phyloP scores from a whole-genome alignment of 306 rosid species.

The Gastrolobium villosum region DNA sequence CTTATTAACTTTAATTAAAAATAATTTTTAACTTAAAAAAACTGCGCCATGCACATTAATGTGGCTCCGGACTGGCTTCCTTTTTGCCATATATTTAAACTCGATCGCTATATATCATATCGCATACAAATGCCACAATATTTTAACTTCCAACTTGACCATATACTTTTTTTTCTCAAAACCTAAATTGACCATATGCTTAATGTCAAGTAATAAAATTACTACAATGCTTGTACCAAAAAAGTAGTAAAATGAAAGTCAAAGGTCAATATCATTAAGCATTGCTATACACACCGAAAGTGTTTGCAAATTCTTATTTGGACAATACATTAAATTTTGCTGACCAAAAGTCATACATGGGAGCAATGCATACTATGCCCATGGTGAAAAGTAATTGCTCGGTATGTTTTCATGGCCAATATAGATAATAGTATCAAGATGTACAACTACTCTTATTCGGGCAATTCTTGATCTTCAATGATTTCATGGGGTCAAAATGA shows the following conservation, averaged over 20 bases:
- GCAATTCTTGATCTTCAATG: slow-evolving; percentile 5
- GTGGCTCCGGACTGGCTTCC: too few species aligned
- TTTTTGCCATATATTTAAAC: background rate
- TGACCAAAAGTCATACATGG: background rate
- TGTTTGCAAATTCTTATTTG: background rate
- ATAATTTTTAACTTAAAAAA: too few species aligned
- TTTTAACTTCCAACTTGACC: too few species aligned
- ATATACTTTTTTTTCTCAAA: too few species aligned
- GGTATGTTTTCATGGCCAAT: background rate
- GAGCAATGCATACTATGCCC: background rate
- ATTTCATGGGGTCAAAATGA: background rate
- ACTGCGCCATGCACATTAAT: too few species aligned
- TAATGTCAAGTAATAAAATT: too few species aligned
- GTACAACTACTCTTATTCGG: slow-evolving; percentile 17
- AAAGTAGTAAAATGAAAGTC: too few species aligned
- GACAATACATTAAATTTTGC: background rate
- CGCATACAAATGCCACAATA: too few species aligned
- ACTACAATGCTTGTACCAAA: too few species aligned
- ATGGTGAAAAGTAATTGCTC: background rate
- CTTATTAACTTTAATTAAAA: too few species aligned
- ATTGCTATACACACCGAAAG: background rate
- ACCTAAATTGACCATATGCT: too few species aligned
- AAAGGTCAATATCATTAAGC: background rate
- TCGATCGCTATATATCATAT: background rate
- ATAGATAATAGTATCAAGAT: background rate